Percentiles rank a stretch among this genome's conserved stretches.
Conservation (phyloP, 2,329 filamentous ascomycete genomes). For the Whalleya microplaca region DNA sequence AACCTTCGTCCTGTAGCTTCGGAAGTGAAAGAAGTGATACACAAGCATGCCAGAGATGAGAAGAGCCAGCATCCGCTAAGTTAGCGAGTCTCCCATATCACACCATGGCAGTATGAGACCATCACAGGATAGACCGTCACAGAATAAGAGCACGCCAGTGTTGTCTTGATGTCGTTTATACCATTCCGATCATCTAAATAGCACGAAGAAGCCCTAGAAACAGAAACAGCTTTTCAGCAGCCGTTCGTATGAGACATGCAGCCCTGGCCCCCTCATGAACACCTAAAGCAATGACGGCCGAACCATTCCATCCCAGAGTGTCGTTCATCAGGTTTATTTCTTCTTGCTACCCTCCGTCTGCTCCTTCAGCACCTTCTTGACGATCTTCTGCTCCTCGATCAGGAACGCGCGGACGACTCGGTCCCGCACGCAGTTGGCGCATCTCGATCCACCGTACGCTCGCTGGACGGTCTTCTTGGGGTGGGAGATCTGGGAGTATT, state of each 20-base stretch:
- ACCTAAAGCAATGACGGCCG: slow-evolving; percentile 41
- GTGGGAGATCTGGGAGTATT: slow-evolving; percentile 96
- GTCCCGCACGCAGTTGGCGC: slow-evolving; percentile 98
- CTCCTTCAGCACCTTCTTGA: slow-evolving; percentile 99
- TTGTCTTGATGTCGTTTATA: slow-evolving; percentile 37
- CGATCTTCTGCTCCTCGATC: slow-evolving; percentile 99
- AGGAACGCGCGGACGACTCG: slow-evolving; percentile 97
- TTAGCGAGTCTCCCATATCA: not conserved
- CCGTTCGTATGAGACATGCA: slow-evolving; percentile 38
- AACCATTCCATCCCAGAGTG: slow-evolving; percentile 38
- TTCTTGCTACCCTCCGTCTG: slow-evolving; percentile 76
- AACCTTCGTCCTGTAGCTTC: not conserved
- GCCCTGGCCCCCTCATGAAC: slow-evolving; percentile 40
- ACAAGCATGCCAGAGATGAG: not conserved
- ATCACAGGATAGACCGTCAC: not conserved
- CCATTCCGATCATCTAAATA: slow-evolving; percentile 41
- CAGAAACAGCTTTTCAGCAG: slow-evolving; percentile 35
- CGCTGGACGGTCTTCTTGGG: slow-evolving; percentile 99
- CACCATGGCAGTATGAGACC: not conserved
- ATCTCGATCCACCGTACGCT: slow-evolving; percentile 97
- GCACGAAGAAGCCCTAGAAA: slow-evolving; percentile 39
- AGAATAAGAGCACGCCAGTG: slow-evolving; percentile 4
- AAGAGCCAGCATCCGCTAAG: not conserved
- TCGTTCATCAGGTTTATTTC: slow-evolving; percentile 59
- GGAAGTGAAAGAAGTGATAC: not conserved